A percentile compares a stretch with the other conserved stretches of the same genome.
phyloP scores from a whole-genome alignment of 2,329 filamentous ascomycete genomes.

The Volutella citrinella region DNA sequence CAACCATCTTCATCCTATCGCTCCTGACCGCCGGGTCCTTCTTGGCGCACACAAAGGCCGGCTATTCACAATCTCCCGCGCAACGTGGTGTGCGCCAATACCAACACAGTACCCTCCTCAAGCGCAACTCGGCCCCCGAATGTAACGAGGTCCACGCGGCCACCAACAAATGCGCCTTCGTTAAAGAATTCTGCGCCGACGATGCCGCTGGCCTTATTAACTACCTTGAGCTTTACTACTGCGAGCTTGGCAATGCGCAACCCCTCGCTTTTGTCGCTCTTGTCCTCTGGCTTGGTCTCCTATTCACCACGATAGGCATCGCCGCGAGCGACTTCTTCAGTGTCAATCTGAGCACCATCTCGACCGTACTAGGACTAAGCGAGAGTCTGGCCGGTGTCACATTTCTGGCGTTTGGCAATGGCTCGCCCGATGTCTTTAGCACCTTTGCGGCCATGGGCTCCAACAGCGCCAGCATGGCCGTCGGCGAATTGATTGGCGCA shows the following conservation, averaged over 20 bases:
- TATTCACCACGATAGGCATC: slow-evolving; percentile 97
- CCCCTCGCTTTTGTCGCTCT: slow-evolving; percentile 78
- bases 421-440: slow-evolving; percentile 96
- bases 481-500: slow-evolving; percentile 92
- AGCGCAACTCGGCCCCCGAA: slow-evolving; percentile 40
- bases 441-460: slow-evolving; percentile 98
- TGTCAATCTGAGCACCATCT: slow-evolving; percentile 91
- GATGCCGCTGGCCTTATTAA: slow-evolving; percentile 87
- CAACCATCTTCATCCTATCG: slow-evolving; percentile 44
- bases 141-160: slow-evolving; percentile 79
- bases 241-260: slow-evolving; percentile 64
- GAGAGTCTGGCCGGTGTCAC: slow-evolving; percentile 96
- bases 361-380: slow-evolving; percentile 84
- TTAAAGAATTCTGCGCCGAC: slow-evolving; percentile 76
- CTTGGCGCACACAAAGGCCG: slow-evolving; percentile 26
- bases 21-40: slow-evolving; percentile 45
- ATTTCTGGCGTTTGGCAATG: slow-evolving; percentile 94
- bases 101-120: slow-evolving; percentile 16
- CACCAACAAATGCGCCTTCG: slow-evolving; percentile 81
- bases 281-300: slow-evolving; percentile 76
- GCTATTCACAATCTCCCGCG: slow-evolving; percentile 7
- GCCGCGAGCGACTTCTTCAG: slow-evolving; percentile 98
- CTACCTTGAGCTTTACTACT: slow-evolving; percentile 91
- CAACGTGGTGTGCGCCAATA: slow-evolving; percentile 6
- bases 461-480: slow-evolving; percentile 92